Evolutionary conservation across 2,329 filamentous ascomycete species (phyloP).

Genomic region (Pestalotiopsis sp.): DNA sequence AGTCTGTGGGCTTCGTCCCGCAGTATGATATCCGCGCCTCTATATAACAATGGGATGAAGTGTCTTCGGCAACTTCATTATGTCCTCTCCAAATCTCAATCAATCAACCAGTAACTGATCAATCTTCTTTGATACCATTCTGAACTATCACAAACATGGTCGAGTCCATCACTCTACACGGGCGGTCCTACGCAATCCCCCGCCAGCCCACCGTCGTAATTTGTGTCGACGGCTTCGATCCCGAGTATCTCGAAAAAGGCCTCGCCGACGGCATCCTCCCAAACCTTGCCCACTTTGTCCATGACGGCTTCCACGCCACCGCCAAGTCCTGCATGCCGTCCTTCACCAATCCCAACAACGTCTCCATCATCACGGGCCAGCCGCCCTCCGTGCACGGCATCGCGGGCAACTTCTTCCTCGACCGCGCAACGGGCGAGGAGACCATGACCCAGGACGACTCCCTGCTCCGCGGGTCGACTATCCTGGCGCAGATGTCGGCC

Average conservation of each 20-base stretch:
- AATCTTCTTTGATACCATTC: background rate
- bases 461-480: constrained; percentile 40
- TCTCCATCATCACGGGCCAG: constrained; percentile 44
- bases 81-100: too few relatives aligned
- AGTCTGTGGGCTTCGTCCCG: background rate
- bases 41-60: background rate
- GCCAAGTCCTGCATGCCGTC: constrained; percentile 43
- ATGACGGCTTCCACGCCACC: constrained; percentile 38
- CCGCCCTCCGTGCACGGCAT: constrained; percentile 42
- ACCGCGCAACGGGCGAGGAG: constrained; percentile 38
- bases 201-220: constrained; percentile 38
- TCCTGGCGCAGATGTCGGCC: constrained; percentile 40
- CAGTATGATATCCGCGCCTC: background rate
- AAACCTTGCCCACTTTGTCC: constrained; percentile 30
- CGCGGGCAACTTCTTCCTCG: constrained; percentile 44
- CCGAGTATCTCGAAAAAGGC: constrained; percentile 38
- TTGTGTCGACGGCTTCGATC: constrained; percentile 46
- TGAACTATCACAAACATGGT: background rate
- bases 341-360: constrained; percentile 46
- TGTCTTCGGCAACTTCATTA: too few relatives aligned
- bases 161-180: constrained; percentile 6
- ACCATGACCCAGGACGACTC: constrained; percentile 42
- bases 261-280: constrained; percentile 35
- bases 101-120: background rate
- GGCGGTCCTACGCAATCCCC: constrained; percentile 15